Conservation (phyloP, 2,329 filamentous ascomycete genomes). For the Tolypocladium cylindrosporum region DNA sequence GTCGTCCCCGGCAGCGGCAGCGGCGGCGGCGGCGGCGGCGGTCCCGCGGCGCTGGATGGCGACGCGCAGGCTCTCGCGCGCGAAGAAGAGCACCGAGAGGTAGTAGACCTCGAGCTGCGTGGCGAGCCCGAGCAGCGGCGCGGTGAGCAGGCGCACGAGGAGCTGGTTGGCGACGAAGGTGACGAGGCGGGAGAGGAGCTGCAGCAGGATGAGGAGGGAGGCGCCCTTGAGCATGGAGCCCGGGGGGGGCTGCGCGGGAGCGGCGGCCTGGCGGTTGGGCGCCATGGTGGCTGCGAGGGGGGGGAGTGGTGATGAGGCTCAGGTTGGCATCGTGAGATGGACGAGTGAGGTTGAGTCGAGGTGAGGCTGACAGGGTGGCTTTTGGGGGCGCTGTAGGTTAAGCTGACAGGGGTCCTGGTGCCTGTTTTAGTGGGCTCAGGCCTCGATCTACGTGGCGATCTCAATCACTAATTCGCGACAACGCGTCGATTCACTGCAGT, state of each 20-base stretch:
- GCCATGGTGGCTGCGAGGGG: not conserved
- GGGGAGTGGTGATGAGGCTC: not conserved
- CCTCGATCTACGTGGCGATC: too few species aligned
- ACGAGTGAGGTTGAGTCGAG: not conserved
- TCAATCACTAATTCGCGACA: too few species aligned
- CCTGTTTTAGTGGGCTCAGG: not conserved
- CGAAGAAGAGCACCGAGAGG: conserved; percentile 88
- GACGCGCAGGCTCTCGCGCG: conserved; percentile 82
- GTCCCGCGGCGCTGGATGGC: conserved; percentile 69
- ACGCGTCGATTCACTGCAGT: too few species aligned
- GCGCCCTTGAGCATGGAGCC: conserved; percentile 53
- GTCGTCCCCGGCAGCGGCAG: too few species aligned
- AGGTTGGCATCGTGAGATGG: not conserved
- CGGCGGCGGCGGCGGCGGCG: not conserved
- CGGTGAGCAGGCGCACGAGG: conserved; percentile 78
- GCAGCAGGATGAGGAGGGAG: conserved; percentile 77
- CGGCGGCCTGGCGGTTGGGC: not conserved
- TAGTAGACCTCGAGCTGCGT: conserved; percentile 91
- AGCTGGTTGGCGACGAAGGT: conserved; percentile 91
- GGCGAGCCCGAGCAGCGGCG: conserved; percentile 72
- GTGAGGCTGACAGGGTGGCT: not conserved
- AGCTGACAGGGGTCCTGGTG: not conserved
- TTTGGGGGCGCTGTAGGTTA: not conserved
- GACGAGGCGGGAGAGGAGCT: conserved; percentile 75
- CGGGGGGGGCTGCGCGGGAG: not conserved